Conservation (phyloP, 371 early-diverging fungal genomes). For the Mucor saturninus region DNA sequence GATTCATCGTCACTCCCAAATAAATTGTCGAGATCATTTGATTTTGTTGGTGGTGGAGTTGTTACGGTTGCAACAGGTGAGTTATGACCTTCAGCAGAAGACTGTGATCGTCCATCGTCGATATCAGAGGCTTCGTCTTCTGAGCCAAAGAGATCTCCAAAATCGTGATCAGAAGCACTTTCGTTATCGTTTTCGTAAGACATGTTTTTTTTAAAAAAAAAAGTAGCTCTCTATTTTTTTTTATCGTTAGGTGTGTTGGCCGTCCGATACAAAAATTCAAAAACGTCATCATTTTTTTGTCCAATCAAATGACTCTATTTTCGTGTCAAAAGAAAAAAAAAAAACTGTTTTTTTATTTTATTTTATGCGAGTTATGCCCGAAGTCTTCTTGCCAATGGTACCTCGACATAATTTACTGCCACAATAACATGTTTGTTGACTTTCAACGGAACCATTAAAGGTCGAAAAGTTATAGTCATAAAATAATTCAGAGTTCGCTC, state of each 20-base stretch:
- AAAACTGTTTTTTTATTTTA: conserved; percentile 1
- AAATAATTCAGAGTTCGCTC: conserved; percentile 75
- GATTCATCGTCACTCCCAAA: conserved; percentile 47
- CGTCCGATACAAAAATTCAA: no score
- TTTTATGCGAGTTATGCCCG: background rate
- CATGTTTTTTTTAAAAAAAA: conserved; percentile 12
- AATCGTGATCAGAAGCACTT: conserved; percentile 35
- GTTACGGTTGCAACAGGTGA: conserved; percentile 4
- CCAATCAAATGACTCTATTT: no score
- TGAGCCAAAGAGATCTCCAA: conserved; percentile 55
- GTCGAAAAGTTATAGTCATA: conserved; percentile 88
- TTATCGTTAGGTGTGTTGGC: no score
- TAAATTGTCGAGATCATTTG: conserved; percentile 25
- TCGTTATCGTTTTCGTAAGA: conserved; percentile 17
- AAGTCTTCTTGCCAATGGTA: conserved; percentile 52
- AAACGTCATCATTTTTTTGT: no score
- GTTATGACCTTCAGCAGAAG: conserved; percentile 29
- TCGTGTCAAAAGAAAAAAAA: background rate
- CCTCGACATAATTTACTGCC: conserved; percentile 76
- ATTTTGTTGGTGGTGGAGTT: conserved; percentile 4
- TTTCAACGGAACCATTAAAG: conserved; percentile 64
- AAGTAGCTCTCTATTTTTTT: background rate
- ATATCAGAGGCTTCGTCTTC: conserved; percentile 56
- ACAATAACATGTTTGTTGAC: conserved; percentile 73
- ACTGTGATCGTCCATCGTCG: conserved; percentile 40